Base-by-base conservation (phyloP, 352 stramenopile genomes). In the Paralagenidium karlingii region DNA sequence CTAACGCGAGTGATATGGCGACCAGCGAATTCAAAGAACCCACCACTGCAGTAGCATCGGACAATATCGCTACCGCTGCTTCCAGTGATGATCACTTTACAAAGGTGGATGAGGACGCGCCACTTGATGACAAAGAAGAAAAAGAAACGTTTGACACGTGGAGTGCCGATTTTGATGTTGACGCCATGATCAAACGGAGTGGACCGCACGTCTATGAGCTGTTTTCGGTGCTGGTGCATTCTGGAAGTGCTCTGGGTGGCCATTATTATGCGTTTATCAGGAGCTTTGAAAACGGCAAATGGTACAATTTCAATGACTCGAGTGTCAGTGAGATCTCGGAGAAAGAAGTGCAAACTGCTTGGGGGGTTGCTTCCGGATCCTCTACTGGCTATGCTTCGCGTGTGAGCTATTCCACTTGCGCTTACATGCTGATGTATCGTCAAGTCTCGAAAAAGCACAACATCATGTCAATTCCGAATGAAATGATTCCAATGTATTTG, bases 201-300 rank as follows among this genome's bases (percentile, higher is more conserved):
- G 77, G 77, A 2, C 70, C 77, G 25, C 63, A 79, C 31, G 69
- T 93, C 30, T 96, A 95, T 50, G 82, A 96, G 49, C 58, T 97
- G 36, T 94, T 95, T 53, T 94, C 77, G 18, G 80, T 97, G 19
- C 60, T 97, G 6, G 90, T 96, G 31, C 87, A 97, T 57, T 89
- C 68, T 25, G 88, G 88, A n/a, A 94, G 86, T 38, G 84, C 88
- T 2, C 51, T 93, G 16, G 80, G 81, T 18, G 88, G 88, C 9
- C 88, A 97, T 55, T 97, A 97, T 57, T 96, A 94, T 51, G 85
- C 87, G 19, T 96, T 94, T 61, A 96, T 96, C 47, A 88, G 87
- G 45, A 83, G 70, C 40, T 59, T 90, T 18, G 79, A 88, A 36
- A 71, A 49, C 8, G 75, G 57, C 26, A 76, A 78, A 38, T 94